Conservation (phyloP, 257 asterid species). For the Salvia splendens region DNA sequence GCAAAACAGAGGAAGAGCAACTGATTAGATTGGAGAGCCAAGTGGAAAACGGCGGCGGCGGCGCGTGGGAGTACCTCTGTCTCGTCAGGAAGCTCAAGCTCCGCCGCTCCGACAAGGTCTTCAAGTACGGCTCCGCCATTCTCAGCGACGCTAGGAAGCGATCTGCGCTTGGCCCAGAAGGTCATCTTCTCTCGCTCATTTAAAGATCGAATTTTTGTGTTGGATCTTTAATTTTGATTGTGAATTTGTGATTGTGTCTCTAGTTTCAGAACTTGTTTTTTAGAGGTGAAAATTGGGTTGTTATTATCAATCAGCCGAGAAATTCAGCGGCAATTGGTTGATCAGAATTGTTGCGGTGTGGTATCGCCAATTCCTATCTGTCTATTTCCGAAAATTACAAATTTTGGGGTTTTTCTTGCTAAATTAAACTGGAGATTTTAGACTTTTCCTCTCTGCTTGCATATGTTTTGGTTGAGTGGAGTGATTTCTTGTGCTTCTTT, state of each 20-base stretch:
- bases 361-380: not conserved
- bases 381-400: not conserved
- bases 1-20: slow-evolving; percentile 83
- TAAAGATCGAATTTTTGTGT: slow-evolving; percentile 31
- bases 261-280: not conserved
- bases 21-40: slow-evolving; percentile 84
- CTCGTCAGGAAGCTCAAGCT: slow-evolving; percentile 90
- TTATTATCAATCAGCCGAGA: not conserved
- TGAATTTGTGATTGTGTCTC: not conserved
- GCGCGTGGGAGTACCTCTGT: slow-evolving; percentile 92
- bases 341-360: not conserved
- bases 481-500: slow-evolving; percentile 5
- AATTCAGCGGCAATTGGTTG: not conserved
- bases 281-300: not conserved
- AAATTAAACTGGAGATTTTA: not conserved
- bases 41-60: slow-evolving; percentile 97
- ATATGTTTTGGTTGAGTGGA: slow-evolving; percentile 8
- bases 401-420: not conserved
- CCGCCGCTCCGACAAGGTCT: slow-evolving; percentile 81
- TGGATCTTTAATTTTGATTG: slow-evolving; percentile 18
- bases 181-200: slow-evolving; percentile 38
- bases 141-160: slow-evolving; percentile 73
- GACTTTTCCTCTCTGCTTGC: not conserved
- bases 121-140: slow-evolving; percentile 66
- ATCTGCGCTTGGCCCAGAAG: slow-evolving; percentile 94